These are phyloP conservation scores for Colletotrichum falcatum DNA, from an alignment of 2,329 filamentous ascomycete genomes.

Conservation along the genomic window DNA sequence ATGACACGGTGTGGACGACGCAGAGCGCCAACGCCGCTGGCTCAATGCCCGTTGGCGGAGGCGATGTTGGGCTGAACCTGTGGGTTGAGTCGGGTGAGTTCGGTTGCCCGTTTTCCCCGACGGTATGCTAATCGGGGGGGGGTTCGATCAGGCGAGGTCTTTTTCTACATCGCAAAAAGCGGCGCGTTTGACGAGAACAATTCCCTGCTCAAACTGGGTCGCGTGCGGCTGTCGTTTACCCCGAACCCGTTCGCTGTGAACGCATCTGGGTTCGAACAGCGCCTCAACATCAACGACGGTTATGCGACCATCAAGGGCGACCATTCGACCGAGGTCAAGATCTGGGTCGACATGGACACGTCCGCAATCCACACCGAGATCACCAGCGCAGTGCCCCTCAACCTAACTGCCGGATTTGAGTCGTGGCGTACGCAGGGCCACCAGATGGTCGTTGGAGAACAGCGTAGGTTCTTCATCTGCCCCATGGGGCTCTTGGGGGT, in stretches of 20 bases:
- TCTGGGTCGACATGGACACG: neutral
- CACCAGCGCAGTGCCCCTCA: neutral
- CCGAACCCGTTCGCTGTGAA: neutral
- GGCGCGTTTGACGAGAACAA: neutral
- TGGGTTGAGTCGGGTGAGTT: neutral
- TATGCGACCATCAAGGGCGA: neutral
- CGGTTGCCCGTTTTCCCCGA: neutral
- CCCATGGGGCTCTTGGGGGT: fast-evolving
- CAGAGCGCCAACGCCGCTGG: neutral
- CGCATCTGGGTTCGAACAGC: neutral
- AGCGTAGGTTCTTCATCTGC: neutral
- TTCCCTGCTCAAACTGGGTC: neutral
- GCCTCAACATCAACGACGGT: neutral
- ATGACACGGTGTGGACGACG: neutral
- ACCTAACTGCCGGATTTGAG: neutral
- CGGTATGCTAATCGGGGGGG: neutral
- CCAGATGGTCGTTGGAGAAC: neutral
- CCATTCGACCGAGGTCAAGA: neutral
- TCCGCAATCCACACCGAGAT: neutral
- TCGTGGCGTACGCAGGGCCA: neutral
- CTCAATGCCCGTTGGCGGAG: neutral
- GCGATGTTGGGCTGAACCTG: neutral
- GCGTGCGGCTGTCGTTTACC: neutral
- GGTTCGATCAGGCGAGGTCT: neutral
- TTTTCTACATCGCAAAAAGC: neutral